Evolutionary conservation across 768 basidiomycete genomes (phyloP).

Genomic region (Tremella yokohamensis): DNA sequence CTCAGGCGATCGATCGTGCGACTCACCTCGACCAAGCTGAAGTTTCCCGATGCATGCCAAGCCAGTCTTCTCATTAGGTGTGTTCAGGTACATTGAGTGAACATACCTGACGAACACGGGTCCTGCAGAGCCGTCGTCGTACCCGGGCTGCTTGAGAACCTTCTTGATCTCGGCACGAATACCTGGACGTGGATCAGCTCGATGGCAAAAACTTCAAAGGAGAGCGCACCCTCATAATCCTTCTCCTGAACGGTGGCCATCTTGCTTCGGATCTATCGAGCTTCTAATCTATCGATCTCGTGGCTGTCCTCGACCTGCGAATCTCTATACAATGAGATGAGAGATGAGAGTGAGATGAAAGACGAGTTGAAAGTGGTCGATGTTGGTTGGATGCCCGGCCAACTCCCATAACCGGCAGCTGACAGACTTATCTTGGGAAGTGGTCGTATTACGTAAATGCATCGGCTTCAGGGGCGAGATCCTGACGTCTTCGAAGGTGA

Average conservation of each 20-base stretch:
- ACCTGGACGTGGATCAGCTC: constrained; percentile 15
- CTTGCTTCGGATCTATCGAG: neutral
- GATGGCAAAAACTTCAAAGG: neutral
- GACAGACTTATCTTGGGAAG: too few relatives aligned
- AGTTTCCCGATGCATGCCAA: constrained; percentile 52
- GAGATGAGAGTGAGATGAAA: too few relatives aligned
- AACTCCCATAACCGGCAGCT: too few relatives aligned
- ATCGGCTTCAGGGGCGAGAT: too few relatives aligned
- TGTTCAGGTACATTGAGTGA: neutral
- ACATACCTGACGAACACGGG: constrained; percentile 49
- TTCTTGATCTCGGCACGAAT: constrained; percentile 45
- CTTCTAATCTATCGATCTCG: too few relatives aligned
- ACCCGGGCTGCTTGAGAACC: constrained; percentile 48
- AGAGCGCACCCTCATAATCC: constrained; percentile 33
- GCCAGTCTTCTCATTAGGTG: constrained; percentile 35
- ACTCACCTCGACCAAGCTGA: constrained; percentile 44
- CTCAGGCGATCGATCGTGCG: neutral
- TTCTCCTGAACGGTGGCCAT: constrained; percentile 41
- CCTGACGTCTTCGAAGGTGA: too few relatives aligned
- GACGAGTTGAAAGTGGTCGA: too few relatives aligned
- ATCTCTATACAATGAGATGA: too few relatives aligned
- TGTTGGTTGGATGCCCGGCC: too few relatives aligned
- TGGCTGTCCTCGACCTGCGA: too few relatives aligned
- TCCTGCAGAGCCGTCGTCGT: constrained; percentile 50
- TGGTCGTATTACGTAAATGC: too few relatives aligned